Evolutionary conservation across 345 rosid genomes (phyloP).

Genomic region (Corchorus capsularis): DNA sequence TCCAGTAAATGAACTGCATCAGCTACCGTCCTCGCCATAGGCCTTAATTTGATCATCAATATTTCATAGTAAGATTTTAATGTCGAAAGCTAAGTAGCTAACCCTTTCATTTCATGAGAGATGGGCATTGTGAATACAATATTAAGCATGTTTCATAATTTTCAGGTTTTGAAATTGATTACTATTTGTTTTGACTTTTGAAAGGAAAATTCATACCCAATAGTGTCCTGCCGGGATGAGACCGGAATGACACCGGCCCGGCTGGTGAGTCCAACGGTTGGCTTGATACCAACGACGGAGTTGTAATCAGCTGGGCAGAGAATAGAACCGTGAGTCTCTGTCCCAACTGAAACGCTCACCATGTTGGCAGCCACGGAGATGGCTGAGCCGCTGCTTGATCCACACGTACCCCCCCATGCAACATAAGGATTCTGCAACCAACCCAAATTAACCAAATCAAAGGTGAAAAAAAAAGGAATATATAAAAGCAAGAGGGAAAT

Average conservation of each 20-base stretch:
- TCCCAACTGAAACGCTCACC: slow-evolving; percentile 58
- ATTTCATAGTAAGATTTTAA: background rate
- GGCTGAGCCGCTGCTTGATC: slow-evolving; percentile 84
- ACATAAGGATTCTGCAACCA: slow-evolving; percentile 68
- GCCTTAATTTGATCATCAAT: slow-evolving; percentile 30
- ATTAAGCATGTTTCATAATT: background rate
- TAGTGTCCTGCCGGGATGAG: slow-evolving; percentile 52
- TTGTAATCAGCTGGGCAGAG: slow-evolving; percentile 53
- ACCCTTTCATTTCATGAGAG: background rate
- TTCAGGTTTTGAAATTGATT: background rate
- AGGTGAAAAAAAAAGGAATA: too few species aligned
- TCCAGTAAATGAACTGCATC: slow-evolving; percentile 61
- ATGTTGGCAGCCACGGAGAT: slow-evolving; percentile 72
- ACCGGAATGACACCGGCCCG: slow-evolving; percentile 67
- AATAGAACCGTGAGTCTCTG: slow-evolving; percentile 78
- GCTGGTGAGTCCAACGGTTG: slow-evolving; percentile 76
- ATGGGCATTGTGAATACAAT: too few species aligned
- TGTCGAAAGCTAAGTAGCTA: too few species aligned
- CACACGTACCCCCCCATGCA: slow-evolving; percentile 50
- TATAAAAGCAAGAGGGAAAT: background rate
- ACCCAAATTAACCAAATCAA: background rate
- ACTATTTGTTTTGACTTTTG: too few species aligned
- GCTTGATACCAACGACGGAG: slow-evolving; percentile 71
- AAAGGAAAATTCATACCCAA: slow-evolving; percentile 47
- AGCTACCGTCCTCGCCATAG: slow-evolving; percentile 54